These are phyloP conservation scores for Populus trichocarpa DNA, from an alignment of 441 rosid species.

Conservation along the genomic window DNA sequence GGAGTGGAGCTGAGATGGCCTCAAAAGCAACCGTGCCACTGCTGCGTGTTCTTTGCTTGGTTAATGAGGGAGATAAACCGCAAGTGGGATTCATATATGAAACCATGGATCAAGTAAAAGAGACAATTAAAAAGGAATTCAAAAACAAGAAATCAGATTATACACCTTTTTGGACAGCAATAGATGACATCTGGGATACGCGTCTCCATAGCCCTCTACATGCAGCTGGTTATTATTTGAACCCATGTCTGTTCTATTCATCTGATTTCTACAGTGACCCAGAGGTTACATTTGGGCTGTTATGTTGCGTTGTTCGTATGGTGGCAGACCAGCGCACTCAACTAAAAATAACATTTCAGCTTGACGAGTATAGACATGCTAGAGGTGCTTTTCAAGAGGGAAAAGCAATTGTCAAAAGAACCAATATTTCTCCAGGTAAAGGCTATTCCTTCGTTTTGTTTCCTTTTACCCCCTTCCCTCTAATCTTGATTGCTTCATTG, in stretches of 20 bases:
- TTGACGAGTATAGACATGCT: conserved; percentile 41
- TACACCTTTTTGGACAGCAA: conserved; percentile 45
- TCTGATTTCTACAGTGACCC: conserved; percentile 40
- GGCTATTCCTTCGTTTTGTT: neutral
- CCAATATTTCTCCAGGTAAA: conserved; percentile 40
- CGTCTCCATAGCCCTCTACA: conserved; percentile 60
- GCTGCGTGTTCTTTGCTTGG: conserved; percentile 29
- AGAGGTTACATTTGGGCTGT: conserved; percentile 48
- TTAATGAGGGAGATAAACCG: conserved; percentile 30
- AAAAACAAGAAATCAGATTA: conserved; percentile 26
- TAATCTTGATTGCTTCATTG: neutral
- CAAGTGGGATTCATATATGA: conserved; percentile 52
- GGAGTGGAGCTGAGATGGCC: conserved; percentile 40
- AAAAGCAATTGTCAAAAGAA: conserved; percentile 29
- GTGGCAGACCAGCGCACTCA: conserved; percentile 23
- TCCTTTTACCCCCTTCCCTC: neutral
- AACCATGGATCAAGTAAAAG: conserved; percentile 54
- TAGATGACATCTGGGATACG: conserved; percentile 54
- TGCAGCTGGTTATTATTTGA: conserved; percentile 58
- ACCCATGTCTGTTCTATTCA: conserved; percentile 48
- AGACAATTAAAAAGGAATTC: conserved; percentile 32
- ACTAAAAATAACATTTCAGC: conserved; percentile 33
- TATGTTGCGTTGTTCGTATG: conserved; percentile 37
- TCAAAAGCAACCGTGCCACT: conserved; percentile 42
- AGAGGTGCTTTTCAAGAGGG: conserved; percentile 48